These are phyloP conservation scores for Parmelia sp. DNA, from an alignment of 495 filamentous ascomycete genomes.

Conservation along the genomic window DNA sequence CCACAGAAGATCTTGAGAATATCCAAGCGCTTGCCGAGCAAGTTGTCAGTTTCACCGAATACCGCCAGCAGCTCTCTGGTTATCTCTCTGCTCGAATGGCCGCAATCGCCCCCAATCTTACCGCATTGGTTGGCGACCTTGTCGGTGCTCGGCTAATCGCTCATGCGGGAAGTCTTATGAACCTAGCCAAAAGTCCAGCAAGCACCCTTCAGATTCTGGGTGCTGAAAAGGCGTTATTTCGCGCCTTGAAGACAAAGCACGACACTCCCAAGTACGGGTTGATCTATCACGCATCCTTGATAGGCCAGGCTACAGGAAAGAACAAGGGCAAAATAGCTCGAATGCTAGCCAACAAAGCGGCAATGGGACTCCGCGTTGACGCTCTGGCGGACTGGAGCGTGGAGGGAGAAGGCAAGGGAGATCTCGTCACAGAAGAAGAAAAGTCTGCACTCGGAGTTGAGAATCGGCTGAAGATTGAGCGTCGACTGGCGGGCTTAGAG, in stretches of 20 bases:
- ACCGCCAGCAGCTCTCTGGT: slow-evolving; percentile 75
- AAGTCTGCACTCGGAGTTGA: slow-evolving; percentile 68
- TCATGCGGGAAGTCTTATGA: slow-evolving; percentile 91
- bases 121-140: slow-evolving; percentile 85
- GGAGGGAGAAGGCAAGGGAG: slow-evolving; percentile 52
- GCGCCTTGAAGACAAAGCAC: slow-evolving; percentile 97
- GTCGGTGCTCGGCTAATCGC: slow-evolving; percentile 94
- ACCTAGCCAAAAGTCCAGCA: slow-evolving; percentile 91
- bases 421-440: slow-evolving; percentile 78
- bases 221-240: slow-evolving; percentile 97
- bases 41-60: slow-evolving; percentile 84
- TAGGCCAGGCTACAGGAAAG: slow-evolving; percentile 91
- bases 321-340: slow-evolving; percentile 99
- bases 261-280: slow-evolving; percentile 99
- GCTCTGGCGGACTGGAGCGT: slow-evolving; percentile 73
- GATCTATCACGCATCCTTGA: slow-evolving; percentile 94
- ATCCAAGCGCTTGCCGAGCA: slow-evolving; percentile 87
- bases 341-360: slow-evolving; percentile 87
- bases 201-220: slow-evolving; percentile 96
- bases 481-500: slow-evolving; percentile 76
- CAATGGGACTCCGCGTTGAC: slow-evolving; percentile 88
- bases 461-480: slow-evolving; percentile 72
- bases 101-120: slow-evolving; percentile 94
- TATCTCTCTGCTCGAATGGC: slow-evolving; percentile 93
- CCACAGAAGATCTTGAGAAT: slow-evolving; percentile 77